Conservation (phyloP, 176 grass and related monocot species). For the Cenchrus purpureus region DNA sequence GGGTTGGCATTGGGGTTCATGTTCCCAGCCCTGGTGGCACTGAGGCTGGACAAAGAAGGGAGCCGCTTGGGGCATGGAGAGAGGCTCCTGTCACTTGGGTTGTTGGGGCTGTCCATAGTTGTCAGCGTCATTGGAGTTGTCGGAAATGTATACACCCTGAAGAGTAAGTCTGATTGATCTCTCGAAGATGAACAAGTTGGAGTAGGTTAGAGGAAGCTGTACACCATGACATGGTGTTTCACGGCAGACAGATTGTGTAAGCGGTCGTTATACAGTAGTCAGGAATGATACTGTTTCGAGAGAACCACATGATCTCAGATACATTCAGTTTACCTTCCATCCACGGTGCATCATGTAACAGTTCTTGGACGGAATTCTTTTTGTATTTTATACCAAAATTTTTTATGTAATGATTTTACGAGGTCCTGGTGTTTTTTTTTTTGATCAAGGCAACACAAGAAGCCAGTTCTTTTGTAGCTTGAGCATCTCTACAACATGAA, state of each 20-base stretch:
- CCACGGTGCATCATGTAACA: neutral
- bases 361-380: slow-evolving; percentile 25
- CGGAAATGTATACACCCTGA: slow-evolving; percentile 86
- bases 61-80: slow-evolving; percentile 57
- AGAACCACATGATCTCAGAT: slow-evolving; percentile 35
- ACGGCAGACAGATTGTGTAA: slow-evolving; percentile 25
- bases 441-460: neutral
- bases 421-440: neutral
- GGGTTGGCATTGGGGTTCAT: slow-evolving; percentile 91
- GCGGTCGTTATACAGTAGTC: slow-evolving; percentile 37
- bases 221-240: slow-evolving; percentile 4
- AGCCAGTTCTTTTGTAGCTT: neutral
- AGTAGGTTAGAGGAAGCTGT: slow-evolving; percentile 31
- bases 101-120: slow-evolving; percentile 69
- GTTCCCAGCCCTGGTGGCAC: slow-evolving; percentile 75
- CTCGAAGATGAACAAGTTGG: slow-evolving; percentile 9
- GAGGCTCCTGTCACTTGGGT: slow-evolving; percentile 59
- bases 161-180: slow-evolving; percentile 65
- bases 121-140: slow-evolving; percentile 74
- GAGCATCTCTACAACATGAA: neutral
- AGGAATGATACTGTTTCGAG: slow-evolving; percentile 22
- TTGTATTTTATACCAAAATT: slow-evolving; percentile 33
- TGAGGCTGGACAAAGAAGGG: slow-evolving; percentile 78
- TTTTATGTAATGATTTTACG: slow-evolving; percentile 29
- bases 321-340: slow-evolving; percentile 32